phyloP scores from a whole-genome alignment of 495 filamentous ascomycete species.

The Daldinia vernicosa region DNA sequence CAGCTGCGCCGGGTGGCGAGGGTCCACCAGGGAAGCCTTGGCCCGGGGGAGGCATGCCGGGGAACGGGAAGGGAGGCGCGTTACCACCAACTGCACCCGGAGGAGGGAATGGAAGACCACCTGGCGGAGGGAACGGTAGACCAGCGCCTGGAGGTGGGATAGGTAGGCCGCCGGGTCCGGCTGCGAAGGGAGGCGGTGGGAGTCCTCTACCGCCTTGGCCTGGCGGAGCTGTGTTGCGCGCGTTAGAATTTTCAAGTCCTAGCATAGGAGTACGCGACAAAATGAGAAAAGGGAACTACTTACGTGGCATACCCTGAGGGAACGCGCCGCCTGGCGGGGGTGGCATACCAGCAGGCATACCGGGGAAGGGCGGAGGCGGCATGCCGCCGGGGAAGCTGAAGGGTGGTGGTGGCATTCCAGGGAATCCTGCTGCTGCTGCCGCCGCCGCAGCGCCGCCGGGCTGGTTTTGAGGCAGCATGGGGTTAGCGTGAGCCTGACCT shows the following conservation, averaged over 20 bases:
- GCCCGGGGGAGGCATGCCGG: slow-evolving; percentile 51
- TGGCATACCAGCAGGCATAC: slow-evolving; percentile 47
- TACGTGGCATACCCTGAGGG: slow-evolving; percentile 48
- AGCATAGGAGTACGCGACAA: not conserved
- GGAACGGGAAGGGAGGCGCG: slow-evolving; percentile 45
- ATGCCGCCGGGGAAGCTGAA: slow-evolving; percentile 46
- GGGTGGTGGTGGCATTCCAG: slow-evolving; percentile 49
- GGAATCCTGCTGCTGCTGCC: slow-evolving; percentile 40
- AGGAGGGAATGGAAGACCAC: slow-evolving; percentile 70
- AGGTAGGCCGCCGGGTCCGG: slow-evolving; percentile 54
- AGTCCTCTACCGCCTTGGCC: slow-evolving; percentile 60
- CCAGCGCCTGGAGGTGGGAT: slow-evolving; percentile 55
- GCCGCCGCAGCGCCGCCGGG: slow-evolving; percentile 61
- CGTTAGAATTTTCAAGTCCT: not conserved
- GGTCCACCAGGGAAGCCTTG: slow-evolving; percentile 50
- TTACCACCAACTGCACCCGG: slow-evolving; percentile 55
- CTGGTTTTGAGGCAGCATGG: slow-evolving; percentile 74
- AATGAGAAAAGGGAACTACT: slow-evolving; percentile 20
- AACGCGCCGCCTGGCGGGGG: slow-evolving; percentile 44
- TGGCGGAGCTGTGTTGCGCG: slow-evolving; percentile 55
- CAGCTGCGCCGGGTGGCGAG: slow-evolving; percentile 45
- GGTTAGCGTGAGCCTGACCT: slow-evolving; percentile 85
- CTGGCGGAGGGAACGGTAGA: slow-evolving; percentile 54
- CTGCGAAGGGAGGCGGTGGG: slow-evolving; percentile 73
- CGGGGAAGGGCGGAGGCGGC: slow-evolving; percentile 51